Evolutionary conservation across 2,329 filamentous ascomycete species (phyloP), one percentile per base, ranked within the genome.

Genomic region (Cordyceps javanica): DNA sequence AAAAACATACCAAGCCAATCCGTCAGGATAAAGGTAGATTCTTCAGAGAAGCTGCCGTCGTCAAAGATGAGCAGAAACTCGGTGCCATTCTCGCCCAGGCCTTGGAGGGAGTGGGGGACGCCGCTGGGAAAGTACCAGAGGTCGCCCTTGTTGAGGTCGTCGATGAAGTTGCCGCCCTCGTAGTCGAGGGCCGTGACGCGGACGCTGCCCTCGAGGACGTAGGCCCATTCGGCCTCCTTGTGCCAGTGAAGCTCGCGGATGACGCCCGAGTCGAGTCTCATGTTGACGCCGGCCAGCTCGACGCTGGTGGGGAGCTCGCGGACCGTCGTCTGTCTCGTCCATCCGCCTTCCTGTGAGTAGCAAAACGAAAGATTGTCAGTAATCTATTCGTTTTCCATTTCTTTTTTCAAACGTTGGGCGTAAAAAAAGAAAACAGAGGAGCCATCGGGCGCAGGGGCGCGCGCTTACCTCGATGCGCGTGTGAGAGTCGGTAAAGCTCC

Each of bases 231-330:
- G 38, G 86, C 87, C 68, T 90, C 86, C 64, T 88, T 89, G 75
- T 91, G 88, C 88, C 88, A 91, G 67, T 91, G 88, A 9, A 91
- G 77, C 69, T 91, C 88, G 28, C 88, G 85, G 63, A 89, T 89
- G 32, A 86, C 88, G 36, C 87, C 87, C 61, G 82, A 73, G 39
- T 86, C 87, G 3, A 91, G 81, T 11, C 88, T 82, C 88, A 91
- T 91, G 69, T 91, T 90, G 56, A 91, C 88, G 41, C 85, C 84
- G 2, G 88, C 88, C 45, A 91, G 79, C 67, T 90, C 86, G n/a
- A 82, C 77, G 63, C 83, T 87, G 8, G 80, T 80, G 32, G 81
- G 78, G 3, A 89, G 76, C 70, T 88, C 85, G 32, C 83, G 79
- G 16, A 85, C 73, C 4, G 86, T 89, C 0, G 87, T 90, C 70